Conservation (phyloP, 768 basidiomycete species). For the Strobilomyces echinocephalus region DNA sequence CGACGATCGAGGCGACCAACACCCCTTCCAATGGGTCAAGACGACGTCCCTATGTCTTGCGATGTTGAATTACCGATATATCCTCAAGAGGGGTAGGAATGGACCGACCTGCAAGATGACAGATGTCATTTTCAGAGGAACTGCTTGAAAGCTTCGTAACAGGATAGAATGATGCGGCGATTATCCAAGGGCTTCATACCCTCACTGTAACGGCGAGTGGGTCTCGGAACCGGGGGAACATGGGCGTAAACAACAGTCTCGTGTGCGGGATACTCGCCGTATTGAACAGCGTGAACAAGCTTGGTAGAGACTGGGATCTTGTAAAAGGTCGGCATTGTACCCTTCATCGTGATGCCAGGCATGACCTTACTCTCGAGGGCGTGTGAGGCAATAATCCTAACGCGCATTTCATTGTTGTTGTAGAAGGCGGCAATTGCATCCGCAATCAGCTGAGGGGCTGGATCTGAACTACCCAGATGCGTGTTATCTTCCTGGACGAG, state of each 20-base stretch:
- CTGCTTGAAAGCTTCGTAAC: background rate
- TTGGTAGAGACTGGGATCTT: background rate
- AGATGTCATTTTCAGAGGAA: background rate
- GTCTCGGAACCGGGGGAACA: background rate
- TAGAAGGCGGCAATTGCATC: background rate
- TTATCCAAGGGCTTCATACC: slow-evolving; percentile 2
- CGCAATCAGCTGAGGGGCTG: background rate
- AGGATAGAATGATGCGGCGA: background rate
- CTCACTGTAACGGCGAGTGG: background rate
- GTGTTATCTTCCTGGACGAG: background rate
- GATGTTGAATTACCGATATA: no score
- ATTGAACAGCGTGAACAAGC: background rate
- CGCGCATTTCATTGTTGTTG: background rate
- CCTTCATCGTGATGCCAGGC: background rate
- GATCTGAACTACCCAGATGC: background rate
- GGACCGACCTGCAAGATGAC: no score
- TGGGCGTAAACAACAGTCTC: background rate
- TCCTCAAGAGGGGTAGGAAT: no score
- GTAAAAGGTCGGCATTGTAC: background rate
- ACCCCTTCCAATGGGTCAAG: no score
- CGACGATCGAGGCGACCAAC: no score
- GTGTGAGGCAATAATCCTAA: background rate
- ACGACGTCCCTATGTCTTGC: no score
- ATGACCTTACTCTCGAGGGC: background rate
- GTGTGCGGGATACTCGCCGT: background rate